Conservation (phyloP, 768 basidiomycete species). For the Pleurotus salmoneostramineus region DNA sequence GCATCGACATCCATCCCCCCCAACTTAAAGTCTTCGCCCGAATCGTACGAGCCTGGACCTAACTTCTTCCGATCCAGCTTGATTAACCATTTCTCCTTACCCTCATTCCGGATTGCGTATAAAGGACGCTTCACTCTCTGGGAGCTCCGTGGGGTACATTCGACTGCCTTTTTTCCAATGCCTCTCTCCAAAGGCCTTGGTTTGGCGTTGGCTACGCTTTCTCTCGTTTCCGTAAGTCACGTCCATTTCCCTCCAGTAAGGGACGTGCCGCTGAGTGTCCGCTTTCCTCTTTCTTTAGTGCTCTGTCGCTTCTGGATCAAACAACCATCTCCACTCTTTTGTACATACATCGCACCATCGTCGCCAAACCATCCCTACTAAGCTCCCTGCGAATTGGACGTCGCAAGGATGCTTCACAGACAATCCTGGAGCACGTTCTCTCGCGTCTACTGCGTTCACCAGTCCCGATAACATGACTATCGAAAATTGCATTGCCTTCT, state of each 20-base stretch:
- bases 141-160: not conserved
- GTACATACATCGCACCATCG: constrained; percentile 24
- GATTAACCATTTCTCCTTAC: not conserved
- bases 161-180: not conserved
- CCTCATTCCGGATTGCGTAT: not conserved
- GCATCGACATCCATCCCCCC: not conserved
- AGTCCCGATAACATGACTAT: constrained; percentile 58
- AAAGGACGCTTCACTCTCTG: not conserved
- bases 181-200: constrained; percentile 16
- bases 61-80: constrained; percentile 4
- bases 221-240: constrained; percentile 34
- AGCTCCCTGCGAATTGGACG: constrained; percentile 52
- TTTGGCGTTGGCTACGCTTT: constrained; percentile 26
- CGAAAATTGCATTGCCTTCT: constrained; percentile 44
- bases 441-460: constrained; percentile 42
- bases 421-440: constrained; percentile 52
- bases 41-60: not conserved
- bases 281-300: constrained; percentile 14
- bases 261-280: not conserved
- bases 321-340: constrained; percentile 12
- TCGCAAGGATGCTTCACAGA: constrained; percentile 65
- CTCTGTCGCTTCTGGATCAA: constrained; percentile 20
- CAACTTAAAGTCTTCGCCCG: constrained; percentile 8
- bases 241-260: constrained; percentile 7
- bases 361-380: constrained; percentile 36